A percentile compares a stretch with the other conserved stretches of the same genome.
These are phyloP conservation scores for Physcia stellaris DNA, from an alignment of 495 filamentous ascomycete genomes.

Conservation along the genomic window DNA sequence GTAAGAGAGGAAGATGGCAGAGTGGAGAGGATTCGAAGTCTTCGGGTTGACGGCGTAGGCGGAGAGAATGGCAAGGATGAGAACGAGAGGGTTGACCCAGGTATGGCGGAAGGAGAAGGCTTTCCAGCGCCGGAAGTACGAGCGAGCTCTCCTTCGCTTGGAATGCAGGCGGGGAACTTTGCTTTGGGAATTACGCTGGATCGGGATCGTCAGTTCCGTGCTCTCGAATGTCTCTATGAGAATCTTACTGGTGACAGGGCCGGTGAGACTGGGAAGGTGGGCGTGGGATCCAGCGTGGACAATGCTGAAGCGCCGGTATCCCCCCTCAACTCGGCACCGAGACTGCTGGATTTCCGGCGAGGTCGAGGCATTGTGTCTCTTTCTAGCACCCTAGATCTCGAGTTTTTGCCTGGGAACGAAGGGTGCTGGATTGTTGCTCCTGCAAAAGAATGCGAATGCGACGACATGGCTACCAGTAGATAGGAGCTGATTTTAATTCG, in stretches of 20 bases:
- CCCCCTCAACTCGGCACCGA: slow-evolving; percentile 37
- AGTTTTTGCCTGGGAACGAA: no score
- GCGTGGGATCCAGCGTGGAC: slow-evolving; percentile 38
- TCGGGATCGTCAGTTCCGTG: slow-evolving; percentile 1
- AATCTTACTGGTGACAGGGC: slow-evolving; percentile 27
- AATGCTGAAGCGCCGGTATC: slow-evolving; percentile 39
- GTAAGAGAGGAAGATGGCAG: slow-evolving; percentile 91
- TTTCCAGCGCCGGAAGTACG: slow-evolving; percentile 51
- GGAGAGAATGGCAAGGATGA: slow-evolving; percentile 47
- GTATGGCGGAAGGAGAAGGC: slow-evolving; percentile 57
- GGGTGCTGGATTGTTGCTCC: no score
- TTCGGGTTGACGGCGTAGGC: slow-evolving; percentile 69
- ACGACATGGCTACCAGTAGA: no score
- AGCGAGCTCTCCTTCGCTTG: slow-evolving; percentile 41
- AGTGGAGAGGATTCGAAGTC: slow-evolving; percentile 67
- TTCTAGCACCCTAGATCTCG: no score
- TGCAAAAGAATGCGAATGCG: no score
- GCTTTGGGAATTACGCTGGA: slow-evolving; percentile 10
- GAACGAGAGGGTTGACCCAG: slow-evolving; percentile 65
- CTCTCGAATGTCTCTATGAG: not conserved
- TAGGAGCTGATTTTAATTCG: no score
- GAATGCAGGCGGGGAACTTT: slow-evolving; percentile 25
- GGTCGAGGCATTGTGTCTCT: slow-evolving; percentile 21
- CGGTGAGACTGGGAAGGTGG: slow-evolving; percentile 27
- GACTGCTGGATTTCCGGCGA: slow-evolving; percentile 32